These are phyloP conservation scores for Dryadomyces quercus-mongolicae DNA, from an alignment of 2,329 filamentous ascomycete genomes.

Conservation along the genomic window DNA sequence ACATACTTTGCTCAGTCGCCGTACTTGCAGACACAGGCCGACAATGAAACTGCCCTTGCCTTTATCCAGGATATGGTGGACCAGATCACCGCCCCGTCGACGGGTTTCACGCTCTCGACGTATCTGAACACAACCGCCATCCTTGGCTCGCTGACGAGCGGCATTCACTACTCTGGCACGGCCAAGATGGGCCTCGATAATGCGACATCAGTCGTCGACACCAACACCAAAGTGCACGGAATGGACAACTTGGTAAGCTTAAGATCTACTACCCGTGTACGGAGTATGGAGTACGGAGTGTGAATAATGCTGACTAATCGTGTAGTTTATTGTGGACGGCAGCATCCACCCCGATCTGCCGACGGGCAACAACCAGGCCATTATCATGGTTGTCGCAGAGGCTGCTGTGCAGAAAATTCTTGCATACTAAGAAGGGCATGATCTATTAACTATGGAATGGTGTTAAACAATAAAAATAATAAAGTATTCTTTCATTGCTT, in stretches of 20 bases:
- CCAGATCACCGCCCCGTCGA: constrained; percentile 21
- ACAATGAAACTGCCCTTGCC: constrained; percentile 43
- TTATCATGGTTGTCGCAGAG: constrained; percentile 53
- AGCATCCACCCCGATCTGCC: constrained; percentile 58
- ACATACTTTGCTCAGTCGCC: constrained; percentile 31
- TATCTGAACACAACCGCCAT: neutral
- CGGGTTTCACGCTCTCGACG: neutral
- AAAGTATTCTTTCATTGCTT: too few relatives aligned
- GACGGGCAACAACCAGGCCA: constrained; percentile 54
- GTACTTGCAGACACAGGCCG: constrained; percentile 39
- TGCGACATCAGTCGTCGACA: constrained; percentile 49
- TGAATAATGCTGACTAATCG: neutral
- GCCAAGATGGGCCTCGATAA: constrained; percentile 48
- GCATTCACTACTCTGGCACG: constrained; percentile 36
- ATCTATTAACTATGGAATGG: too few relatives aligned
- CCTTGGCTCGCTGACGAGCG: constrained; percentile 39
- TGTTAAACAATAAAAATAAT: too few relatives aligned
- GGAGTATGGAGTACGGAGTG: too few relatives aligned
- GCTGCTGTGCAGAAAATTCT: constrained; percentile 41
- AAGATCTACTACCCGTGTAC: too few relatives aligned
- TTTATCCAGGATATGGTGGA: constrained; percentile 35
- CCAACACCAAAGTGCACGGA: constrained; percentile 51
- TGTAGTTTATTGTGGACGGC: constrained; percentile 53
- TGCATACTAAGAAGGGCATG: constrained; percentile 14
- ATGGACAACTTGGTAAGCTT: constrained; percentile 43